phyloP scores from a whole-genome alignment of 495 filamentous ascomycete species.

The Penicillium alfredii region DNA sequence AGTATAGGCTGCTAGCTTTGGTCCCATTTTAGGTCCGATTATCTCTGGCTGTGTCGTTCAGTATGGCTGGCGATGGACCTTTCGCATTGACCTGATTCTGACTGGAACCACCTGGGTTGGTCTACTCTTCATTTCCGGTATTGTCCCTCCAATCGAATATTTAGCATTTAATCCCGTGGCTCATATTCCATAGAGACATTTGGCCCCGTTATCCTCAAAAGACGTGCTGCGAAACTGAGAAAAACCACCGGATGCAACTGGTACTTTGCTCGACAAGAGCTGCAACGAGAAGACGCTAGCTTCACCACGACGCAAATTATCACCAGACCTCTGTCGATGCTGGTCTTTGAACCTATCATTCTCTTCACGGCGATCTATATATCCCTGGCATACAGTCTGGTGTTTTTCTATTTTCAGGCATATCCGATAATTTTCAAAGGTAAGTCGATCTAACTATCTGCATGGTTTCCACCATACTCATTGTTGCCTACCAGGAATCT shows the following conservation, averaged over 20 bases:
- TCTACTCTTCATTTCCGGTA: conserved; percentile 43
- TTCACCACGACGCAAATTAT: conserved; percentile 41
- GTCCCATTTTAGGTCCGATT: conserved; percentile 61
- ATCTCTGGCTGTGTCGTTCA: conserved; percentile 57
- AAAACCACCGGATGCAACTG: conserved; percentile 47
- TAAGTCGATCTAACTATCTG: conserved; percentile 3
- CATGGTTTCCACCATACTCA: neutral
- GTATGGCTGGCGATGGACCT: conserved; percentile 61
- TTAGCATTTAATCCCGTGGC: no score
- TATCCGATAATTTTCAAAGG: conserved; percentile 59
- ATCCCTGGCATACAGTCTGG: conserved; percentile 64
- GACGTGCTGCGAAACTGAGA: conserved; percentile 57
- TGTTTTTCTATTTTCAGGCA: conserved; percentile 64
- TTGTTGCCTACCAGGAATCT: conserved; percentile 17
- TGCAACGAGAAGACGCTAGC: conserved; percentile 32
- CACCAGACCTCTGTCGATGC: conserved; percentile 44
- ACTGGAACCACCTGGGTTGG: conserved; percentile 41
- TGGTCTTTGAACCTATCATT: conserved; percentile 56
- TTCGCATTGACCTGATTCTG: conserved; percentile 57
- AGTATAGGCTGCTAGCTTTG: conserved; percentile 54
- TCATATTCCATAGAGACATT: conserved; percentile 52
- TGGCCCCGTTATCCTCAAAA: conserved; percentile 60
- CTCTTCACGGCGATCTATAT: conserved; percentile 63
- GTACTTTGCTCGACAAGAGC: conserved; percentile 34
- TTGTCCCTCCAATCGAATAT: no score